A percentile compares a stretch with the other conserved stretches of the same genome.
Evolutionary conservation across 257 asterid species (phyloP).

Genomic region (Orobanche coerulescens): DNA sequence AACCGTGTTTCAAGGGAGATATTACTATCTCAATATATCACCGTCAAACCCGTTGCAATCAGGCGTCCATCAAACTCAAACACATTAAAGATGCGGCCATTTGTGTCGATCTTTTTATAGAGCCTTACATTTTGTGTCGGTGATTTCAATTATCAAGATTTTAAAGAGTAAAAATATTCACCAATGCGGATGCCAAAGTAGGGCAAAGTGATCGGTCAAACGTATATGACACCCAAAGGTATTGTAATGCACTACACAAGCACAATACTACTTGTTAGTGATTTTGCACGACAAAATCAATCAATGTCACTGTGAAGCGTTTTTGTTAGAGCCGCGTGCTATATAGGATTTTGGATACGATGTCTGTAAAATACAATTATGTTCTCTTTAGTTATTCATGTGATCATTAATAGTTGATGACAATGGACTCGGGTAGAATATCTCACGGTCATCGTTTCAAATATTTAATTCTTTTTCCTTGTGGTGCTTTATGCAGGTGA

Average conservation of each 20-base stretch:
- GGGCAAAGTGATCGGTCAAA: neutral
- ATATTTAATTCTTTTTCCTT: neutral
- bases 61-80: no score
- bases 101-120: neutral
- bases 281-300: neutral
- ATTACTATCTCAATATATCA: no score
- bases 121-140: neutral
- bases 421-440: neutral
- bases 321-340: neutral
- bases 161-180: neutral
- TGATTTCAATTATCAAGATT: neutral
- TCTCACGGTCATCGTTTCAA: neutral
- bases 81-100: neutral
- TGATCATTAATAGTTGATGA: neutral
- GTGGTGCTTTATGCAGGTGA: neutral
- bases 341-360: no score
- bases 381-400: neutral
- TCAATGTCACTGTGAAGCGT: neutral
- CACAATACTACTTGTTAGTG: neutral
- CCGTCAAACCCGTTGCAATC: no score
- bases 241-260: neutral
- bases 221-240: neutral
- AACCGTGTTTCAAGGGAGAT: neutral
- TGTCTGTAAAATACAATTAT: no score
- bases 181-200: neutral